Evolutionary conservation across 768 basidiomycete species (phyloP).

Genomic region (Amanita subjunquillea): DNA sequence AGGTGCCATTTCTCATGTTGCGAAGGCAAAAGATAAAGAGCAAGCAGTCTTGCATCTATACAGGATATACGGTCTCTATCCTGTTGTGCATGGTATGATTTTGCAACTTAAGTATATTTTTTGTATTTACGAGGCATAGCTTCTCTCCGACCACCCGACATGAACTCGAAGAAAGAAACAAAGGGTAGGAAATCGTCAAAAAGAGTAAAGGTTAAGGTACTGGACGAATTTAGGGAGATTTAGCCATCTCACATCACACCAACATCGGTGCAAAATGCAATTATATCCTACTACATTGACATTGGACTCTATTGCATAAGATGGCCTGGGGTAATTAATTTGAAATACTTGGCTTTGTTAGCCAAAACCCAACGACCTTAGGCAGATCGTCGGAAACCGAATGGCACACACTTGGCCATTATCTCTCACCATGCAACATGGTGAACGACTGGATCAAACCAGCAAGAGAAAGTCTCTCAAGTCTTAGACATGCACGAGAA

Average conservation of each 20-base stretch:
- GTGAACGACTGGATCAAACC: too few species aligned
- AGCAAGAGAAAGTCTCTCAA: background rate
- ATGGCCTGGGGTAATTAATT: background rate
- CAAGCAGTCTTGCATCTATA: constrained; percentile 86
- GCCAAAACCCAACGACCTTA: too few species aligned
- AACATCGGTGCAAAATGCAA: background rate
- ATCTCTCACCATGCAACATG: too few species aligned
- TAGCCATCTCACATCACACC: background rate
- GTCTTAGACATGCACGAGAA: background rate
- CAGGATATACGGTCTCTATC: constrained; percentile 61
- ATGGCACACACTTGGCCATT: too few species aligned
- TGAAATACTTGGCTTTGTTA: background rate
- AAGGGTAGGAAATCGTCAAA: constrained; percentile 35
- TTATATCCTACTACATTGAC: background rate
- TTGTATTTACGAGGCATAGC: constrained; percentile 14
- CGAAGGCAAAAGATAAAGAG: constrained; percentile 78
- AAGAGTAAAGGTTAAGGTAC: constrained; percentile 9
- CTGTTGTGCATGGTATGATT: constrained; percentile 45
- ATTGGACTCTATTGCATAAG: background rate
- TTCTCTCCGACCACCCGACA: constrained; percentile 32
- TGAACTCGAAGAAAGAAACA: constrained; percentile 31
- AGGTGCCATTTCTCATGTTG: too few species aligned
- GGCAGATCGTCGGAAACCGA: too few species aligned
- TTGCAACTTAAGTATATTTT: background rate
- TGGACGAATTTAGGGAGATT: background rate